Evolutionary conservation across 768 basidiomycete species (phyloP), one percentile per base, ranked within the genome.

Genomic region (Aureoboletus auriporus): DNA sequence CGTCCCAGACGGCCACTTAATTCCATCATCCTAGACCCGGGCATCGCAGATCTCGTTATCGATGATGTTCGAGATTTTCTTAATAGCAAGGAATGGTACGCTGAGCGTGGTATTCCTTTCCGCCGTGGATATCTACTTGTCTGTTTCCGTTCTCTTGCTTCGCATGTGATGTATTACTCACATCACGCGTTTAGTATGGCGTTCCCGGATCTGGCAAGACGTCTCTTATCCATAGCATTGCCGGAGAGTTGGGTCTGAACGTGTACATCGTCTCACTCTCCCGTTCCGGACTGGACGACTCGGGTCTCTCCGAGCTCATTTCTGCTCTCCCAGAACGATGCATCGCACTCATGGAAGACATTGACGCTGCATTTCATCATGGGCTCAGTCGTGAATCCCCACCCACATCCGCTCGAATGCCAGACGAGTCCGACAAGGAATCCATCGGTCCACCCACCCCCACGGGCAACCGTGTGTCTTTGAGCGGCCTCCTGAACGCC

Each of bases 261-360:
- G 77, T 91, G 23, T 89, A 87, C 65, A 77, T 88, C 40, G 64
- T 91, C 37, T 82, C 84, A 1, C 76, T 89, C 7, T 81, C 84
- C 4, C 76, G 79, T 16, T 54, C 66, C 12, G 79, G 80, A 8
- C 62, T 90, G 38, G 85, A 88, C 57, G 88, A 89, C 60, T 69
- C 71, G 2, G 62, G 67, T 8, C 75, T 89, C 23, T 74, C 71
- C 44, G 72, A 78, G 35, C 70, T 88, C 37, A 79, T 89, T 50
- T 71, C 76, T 8, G 70, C 73, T 2, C 72, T 89, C 2, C 88
- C 89, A n/a, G 74, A 80, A 48, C 73, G 74, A 54, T 88, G 83
- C 57, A 84, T 91, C 47, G 79, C 83, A 5, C 72, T 92, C 31
- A 88, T 92, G 79, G 88, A 91, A 63, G 89, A 91, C 61, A 84